Evolutionary conservation across 208 protist species (phyloP), one percentile per base, ranked within the genome.

Genomic region (Crithidia brevicula): DNA sequence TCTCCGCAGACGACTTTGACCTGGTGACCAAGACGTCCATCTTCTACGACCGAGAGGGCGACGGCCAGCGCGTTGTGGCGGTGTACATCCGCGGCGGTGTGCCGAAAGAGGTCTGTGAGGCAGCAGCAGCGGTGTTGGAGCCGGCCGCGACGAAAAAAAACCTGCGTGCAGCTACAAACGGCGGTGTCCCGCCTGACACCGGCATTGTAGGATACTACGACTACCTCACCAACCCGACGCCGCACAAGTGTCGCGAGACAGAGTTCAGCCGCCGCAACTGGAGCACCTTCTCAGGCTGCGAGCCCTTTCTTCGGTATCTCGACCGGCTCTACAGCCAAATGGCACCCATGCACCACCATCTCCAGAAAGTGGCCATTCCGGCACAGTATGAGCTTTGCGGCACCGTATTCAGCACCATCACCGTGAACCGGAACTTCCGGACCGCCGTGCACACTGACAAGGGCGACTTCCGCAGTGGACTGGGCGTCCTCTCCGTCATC

Each of bases 141-240:
- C 68, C 72, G 7, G 92, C 89, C 16, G 91, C 91, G 27, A 95
- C 88, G 10, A 83, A 67, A 20, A 80, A 82, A 49, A 95, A 97
- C 67, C 50, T 93, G 53, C 74, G 93, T 28, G 85, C 86, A 0
- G 65, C 66, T 4, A 87, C 79, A 10, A 96, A 97, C 78, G 89
- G 90, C 33, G 91, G 91, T 25, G 49, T 61, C n/a, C 88, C 89
- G 28, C 93, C 91, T 13, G 79, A 95, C 59, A 94, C 88, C 10
- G 91, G 93, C 47, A 92, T 97, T 65, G 86, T 92, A 0, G 93
- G 91, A 33, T 96, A 88, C 67, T 97, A 97, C 66, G 93, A 97
- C 68, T 97, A 96, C 58, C 73, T 96, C 18, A 94, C 77, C 38
- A 94, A 93, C 58, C 90, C 91, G 4, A 86, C 75, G 5, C 72